Base-by-base conservation (phyloP, 192 early-diverging fungal genomes). In the Chytriomyces sp. region DNA sequence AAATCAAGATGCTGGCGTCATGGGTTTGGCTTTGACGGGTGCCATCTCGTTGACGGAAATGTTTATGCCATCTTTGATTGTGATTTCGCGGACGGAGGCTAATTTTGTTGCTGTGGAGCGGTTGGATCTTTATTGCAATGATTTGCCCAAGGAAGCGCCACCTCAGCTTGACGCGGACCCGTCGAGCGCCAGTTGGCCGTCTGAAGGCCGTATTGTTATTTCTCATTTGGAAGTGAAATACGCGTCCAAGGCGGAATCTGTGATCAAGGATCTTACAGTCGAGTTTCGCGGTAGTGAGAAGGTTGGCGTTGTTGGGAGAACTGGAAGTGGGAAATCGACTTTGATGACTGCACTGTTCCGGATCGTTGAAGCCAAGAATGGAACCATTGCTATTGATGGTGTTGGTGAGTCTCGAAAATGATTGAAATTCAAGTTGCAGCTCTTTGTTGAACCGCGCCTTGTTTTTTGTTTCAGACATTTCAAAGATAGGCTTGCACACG, bases 321-420 rank as follows among this genome's bases (percentile, higher is more conserved):
- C 88, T 45, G 94, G 92, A 59, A 90, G 90, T 18, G 93, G 93
- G 28, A 94, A 93, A 82, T 87, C 86, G 44, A 89, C 92, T 10
- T 81, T 93, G 10, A 82, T 89, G 8, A 69, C 85, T 48, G 90
- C 90, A 0, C 67, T 94, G 64, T 90, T 94, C 80, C 88, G 93
- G 7, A 83, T 94, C 50, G 82, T 91, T 1, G 91, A 93, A 81
- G 86, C 86, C 23, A 23, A 47, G 5, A 20, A n/a, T 7, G 86
- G 86, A 6, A 60, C 5, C 23, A 77, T 88, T 48, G 66, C 69
- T 9, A 67, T 88, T 71, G 44, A 67, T 28, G 85, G 94, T 5
- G 47, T 86, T 24, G 80, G 80, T 43, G 87, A 82, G 70, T 75
- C 53, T 1, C 64, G 23, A 61, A 74, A 80, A 61, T 50, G 46